Evolutionary conservation across 1,284 basidiomycete species (phyloP).

Genomic region (Grifola frondosa): DNA sequence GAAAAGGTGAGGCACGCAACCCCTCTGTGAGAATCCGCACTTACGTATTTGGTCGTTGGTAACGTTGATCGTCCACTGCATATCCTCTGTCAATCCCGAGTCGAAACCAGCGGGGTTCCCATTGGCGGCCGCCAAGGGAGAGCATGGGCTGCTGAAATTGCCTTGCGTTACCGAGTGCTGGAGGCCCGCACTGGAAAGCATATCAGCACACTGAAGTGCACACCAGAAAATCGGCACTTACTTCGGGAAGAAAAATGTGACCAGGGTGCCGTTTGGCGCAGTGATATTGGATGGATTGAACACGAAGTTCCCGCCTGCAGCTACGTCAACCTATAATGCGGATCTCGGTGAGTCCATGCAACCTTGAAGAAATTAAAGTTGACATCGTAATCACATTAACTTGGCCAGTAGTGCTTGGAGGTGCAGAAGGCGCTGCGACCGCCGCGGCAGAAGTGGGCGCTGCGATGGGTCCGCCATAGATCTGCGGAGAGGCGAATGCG

Average conservation of each 20-base stretch:
- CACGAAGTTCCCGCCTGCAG: slow-evolving; percentile 36
- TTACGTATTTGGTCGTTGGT: slow-evolving; percentile 48
- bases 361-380: neutral
- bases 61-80: slow-evolving; percentile 49
- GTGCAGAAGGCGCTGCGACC: slow-evolving; percentile 42
- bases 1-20: slow-evolving; percentile 1
- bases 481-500: slow-evolving; percentile 40
- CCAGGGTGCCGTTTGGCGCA: slow-evolving; percentile 46
- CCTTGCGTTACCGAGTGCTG: slow-evolving; percentile 57
- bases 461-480: slow-evolving; percentile 30
- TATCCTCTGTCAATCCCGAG: slow-evolving; percentile 42
- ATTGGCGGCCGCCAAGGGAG: slow-evolving; percentile 39
- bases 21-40: slow-evolving; percentile 16
- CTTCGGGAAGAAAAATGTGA: slow-evolving; percentile 57
- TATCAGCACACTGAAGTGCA: neutral
- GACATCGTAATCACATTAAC: slow-evolving; percentile 50
- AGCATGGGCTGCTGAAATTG: slow-evolving; percentile 49
- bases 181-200: slow-evolving; percentile 14
- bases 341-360: neutral
- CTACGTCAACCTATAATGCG: slow-evolving; percentile 44
- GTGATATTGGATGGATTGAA: slow-evolving; percentile 48
- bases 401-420: slow-evolving; percentile 39
- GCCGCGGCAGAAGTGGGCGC: slow-evolving; percentile 23
- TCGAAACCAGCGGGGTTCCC: slow-evolving; percentile 48
- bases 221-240: slow-evolving; percentile 34